Conservation (phyloP, 1,139 yeast genomes). For the Sugiyamaella neomexicana region DNA sequence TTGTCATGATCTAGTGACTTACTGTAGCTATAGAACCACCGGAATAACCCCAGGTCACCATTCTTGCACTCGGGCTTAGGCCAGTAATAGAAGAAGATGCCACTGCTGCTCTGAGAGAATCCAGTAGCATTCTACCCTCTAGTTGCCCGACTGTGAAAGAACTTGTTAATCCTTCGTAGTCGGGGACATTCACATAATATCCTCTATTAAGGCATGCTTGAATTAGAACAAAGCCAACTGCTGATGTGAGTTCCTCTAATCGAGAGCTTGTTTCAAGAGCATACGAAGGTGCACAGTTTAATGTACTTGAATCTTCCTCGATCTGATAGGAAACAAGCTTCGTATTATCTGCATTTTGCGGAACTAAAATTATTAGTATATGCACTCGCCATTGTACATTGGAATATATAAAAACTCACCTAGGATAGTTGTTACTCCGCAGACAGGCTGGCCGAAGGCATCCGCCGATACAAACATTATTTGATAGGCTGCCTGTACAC, state of each 20-base stretch:
- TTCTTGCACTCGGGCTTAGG: slow-evolving; percentile 21
- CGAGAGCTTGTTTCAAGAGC: slow-evolving; percentile 21
- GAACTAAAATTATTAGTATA: slow-evolving; percentile 22
- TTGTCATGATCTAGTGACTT: slow-evolving; percentile 6
- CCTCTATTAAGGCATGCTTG: slow-evolving; percentile 26
- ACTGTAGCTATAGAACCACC: slow-evolving; percentile 39
- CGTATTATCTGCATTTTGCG: slow-evolving; percentile 25
- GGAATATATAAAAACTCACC: background rate
- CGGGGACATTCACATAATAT: slow-evolving; percentile 28
- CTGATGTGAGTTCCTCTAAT: slow-evolving; percentile 4
- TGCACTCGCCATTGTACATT: background rate
- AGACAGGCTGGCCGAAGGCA: slow-evolving; percentile 30
- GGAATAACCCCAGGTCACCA: slow-evolving; percentile 36
- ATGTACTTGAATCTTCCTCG: slow-evolving; percentile 34
- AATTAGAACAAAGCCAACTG: slow-evolving; percentile 16
- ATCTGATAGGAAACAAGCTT: slow-evolving; percentile 34
- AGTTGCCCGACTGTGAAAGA: slow-evolving; percentile 30
- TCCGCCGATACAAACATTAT: slow-evolving; percentile 32
- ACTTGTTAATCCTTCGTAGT: slow-evolving; percentile 28
- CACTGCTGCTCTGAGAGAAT: slow-evolving; percentile 30
- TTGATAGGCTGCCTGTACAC: slow-evolving; percentile 31
- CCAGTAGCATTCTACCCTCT: slow-evolving; percentile 28
- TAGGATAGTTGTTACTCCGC: slow-evolving; percentile 35
- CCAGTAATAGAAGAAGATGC: slow-evolving; percentile 25
- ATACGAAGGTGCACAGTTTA: slow-evolving; percentile 37